These are phyloP conservation scores for Mortierella sp. DNA, from an alignment of 371 early-diverging fungal species.

Conservation along the genomic window DNA sequence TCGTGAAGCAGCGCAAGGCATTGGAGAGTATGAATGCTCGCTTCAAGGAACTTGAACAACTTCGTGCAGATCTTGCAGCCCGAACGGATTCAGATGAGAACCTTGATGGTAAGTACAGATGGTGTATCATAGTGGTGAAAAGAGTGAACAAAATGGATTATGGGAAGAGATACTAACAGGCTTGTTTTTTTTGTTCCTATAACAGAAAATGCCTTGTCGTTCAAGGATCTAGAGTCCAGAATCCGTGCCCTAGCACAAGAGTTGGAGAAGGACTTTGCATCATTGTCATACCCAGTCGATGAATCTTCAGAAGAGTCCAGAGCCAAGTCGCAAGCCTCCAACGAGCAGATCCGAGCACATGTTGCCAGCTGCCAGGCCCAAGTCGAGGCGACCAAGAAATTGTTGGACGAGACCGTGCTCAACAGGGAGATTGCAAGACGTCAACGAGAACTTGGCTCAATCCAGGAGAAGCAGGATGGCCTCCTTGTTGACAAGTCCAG, in stretches of 20 bases:
- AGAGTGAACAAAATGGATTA: too few relatives aligned
- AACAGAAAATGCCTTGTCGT: neutral
- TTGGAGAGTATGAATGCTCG: slow-evolving; percentile 19
- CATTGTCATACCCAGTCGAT: slow-evolving; percentile 32
- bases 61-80: slow-evolving; percentile 13
- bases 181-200: slow-evolving; percentile 1
- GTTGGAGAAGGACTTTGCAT: slow-evolving; percentile 14
- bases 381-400: slow-evolving; percentile 14
- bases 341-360: slow-evolving; percentile 25
- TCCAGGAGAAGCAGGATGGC: slow-evolving; percentile 11
- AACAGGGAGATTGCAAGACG: slow-evolving; percentile 19
- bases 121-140: too few relatives aligned
- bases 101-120: slow-evolving; percentile 9
- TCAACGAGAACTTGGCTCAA: slow-evolving; percentile 21
- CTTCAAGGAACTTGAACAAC: slow-evolving; percentile 17
- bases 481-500: slow-evolving; percentile 21
- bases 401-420: slow-evolving; percentile 10
- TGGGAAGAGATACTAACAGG: neutral
- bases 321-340: slow-evolving; percentile 16
- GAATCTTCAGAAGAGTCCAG: slow-evolving; percentile 21
- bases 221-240: slow-evolving; percentile 15
- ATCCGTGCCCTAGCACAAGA: slow-evolving; percentile 20
- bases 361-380: slow-evolving; percentile 10
- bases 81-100: neutral
- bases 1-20: slow-evolving; percentile 40